Evolutionary conservation across 2,329 filamentous ascomycete genomes (phyloP).

Genomic region (Exophiala spinifera): DNA sequence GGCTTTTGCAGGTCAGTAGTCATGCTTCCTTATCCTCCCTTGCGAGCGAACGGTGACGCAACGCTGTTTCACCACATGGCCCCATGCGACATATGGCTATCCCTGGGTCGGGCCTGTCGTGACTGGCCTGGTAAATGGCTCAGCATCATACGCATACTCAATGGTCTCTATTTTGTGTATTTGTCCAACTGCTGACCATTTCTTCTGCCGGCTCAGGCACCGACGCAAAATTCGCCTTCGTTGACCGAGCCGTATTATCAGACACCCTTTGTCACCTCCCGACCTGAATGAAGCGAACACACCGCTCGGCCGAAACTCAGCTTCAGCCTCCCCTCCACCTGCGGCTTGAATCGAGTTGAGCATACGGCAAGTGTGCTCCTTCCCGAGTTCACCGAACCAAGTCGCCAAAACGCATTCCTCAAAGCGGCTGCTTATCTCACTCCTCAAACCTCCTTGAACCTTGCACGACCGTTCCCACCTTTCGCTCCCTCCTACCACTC

Average conservation of each 20-base stretch:
- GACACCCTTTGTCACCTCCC: slow-evolving; percentile 7
- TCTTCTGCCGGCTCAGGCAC: slow-evolving; percentile 10
- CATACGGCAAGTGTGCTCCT: slow-evolving; percentile 25
- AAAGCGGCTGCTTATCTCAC: slow-evolving; percentile 34
- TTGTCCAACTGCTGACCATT: slow-evolving; percentile 14
- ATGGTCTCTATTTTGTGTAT: neutral
- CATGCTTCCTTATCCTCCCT: slow-evolving; percentile 7
- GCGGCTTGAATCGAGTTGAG: slow-evolving; percentile 16
- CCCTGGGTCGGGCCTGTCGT: neutral
- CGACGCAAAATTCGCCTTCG: no score
- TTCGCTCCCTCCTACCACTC: slow-evolving; percentile 5
- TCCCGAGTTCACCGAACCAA: slow-evolving; percentile 15
- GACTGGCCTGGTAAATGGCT: neutral
- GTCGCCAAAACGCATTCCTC: slow-evolving; percentile 34
- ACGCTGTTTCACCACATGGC: slow-evolving; percentile 21
- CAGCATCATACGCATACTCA: slow-evolving; percentile 1
- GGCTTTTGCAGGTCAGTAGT: slow-evolving; percentile 14
- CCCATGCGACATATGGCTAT: slow-evolving; percentile 18
- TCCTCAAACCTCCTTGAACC: slow-evolving; percentile 36
- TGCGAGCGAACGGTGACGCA: slow-evolving; percentile 19
- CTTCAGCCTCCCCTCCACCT: neutral
- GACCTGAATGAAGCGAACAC: neutral
- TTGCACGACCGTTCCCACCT: slow-evolving; percentile 6
- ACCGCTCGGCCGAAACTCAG: slow-evolving; percentile 3
- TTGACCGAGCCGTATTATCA: neutral